Base-by-base conservation (phyloP, 2,329 filamentous ascomycete genomes). In the Arthroderma sp. region DNA sequence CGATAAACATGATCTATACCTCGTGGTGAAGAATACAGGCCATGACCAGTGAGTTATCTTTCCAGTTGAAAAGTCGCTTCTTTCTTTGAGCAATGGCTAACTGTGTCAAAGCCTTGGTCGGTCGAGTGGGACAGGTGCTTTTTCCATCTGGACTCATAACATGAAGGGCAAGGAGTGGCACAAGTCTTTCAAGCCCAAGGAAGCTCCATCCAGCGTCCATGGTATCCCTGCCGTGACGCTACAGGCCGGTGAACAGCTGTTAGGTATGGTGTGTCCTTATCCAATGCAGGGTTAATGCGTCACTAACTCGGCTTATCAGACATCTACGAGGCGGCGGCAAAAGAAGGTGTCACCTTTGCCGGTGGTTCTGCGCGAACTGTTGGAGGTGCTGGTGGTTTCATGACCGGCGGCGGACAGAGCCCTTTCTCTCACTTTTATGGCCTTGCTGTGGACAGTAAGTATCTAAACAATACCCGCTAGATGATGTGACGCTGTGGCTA, bases 121-220 rank as follows among this genome's bases (percentile, higher is more conserved):
- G 11, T 67, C 65, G 23, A 65, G 63, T 55, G 65, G 65, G 15
- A 55, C 55, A 25, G 63, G 63, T 3, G 52, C 63, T 4, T 63
- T 67, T 55, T 61, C 63, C 31, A 66, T 67, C 31, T 67, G 66
- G 66, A 67, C 66, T 8, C 66, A 67, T 56, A 62, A 63, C 25
- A 52, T 67, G 53, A 67, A 66, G 56, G 64, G 65, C 44, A 63
- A 60, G 49, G 47, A 61, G 37, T 67, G 64, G 64, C 63, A 63
- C 53, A 59, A 62, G 6, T 52, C 39, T 15, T 67, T 65, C 54
- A 56, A 62, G 31, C 63, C 63, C 2, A 56, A 61, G 23, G 59
- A 57, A 52, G 64, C 64, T 23, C 65, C 65, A 2, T 15, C 9
- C 1, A 55, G 56, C 9, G 59, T 58, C 6, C 15, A 38, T 17